These are phyloP conservation scores for Colletotrichum sp. DNA, from an alignment of 2,329 filamentous ascomycete species.

Conservation along the genomic window DNA sequence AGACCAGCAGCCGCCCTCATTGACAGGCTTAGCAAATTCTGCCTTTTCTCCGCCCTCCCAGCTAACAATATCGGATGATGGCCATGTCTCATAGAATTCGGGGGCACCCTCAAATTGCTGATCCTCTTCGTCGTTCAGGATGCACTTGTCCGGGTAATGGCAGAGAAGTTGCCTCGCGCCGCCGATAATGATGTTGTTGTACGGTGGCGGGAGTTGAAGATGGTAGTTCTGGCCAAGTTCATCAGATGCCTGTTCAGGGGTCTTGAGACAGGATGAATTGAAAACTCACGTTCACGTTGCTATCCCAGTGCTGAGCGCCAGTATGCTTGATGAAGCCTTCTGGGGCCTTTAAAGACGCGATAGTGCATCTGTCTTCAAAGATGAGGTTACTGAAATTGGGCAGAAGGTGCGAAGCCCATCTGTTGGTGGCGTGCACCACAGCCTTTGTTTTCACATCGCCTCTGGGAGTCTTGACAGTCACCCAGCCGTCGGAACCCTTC, in stretches of 20 bases:
- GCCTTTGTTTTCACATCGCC: conserved; percentile 50
- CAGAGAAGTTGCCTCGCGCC: neutral
- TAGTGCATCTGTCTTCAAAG: neutral
- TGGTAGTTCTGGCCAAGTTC: neutral
- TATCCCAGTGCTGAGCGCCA: neutral
- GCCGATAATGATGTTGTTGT: neutral
- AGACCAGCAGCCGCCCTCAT: neutral
- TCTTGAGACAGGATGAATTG: neutral
- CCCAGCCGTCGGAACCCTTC: conserved; percentile 22
- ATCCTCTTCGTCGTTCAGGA: neutral
- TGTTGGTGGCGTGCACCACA: conserved; percentile 64
- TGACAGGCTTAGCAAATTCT: neutral
- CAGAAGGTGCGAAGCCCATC: conserved; percentile 53
- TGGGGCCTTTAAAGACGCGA: neutral
- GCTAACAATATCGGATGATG: neutral
- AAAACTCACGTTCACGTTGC: neutral
- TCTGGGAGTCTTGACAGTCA: conserved; percentile 47
- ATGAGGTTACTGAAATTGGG: conserved; percentile 30
- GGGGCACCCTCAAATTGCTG: neutral
- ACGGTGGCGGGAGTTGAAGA: neutral
- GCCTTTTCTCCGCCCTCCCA: neutral
- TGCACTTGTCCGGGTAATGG: neutral
- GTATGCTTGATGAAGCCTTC: neutral
- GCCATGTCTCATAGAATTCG: neutral
- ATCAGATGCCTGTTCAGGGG: neutral